Evolutionary conservation across 2,329 filamentous ascomycete species (phyloP).

Genomic region (Ramichloridium luteum): DNA sequence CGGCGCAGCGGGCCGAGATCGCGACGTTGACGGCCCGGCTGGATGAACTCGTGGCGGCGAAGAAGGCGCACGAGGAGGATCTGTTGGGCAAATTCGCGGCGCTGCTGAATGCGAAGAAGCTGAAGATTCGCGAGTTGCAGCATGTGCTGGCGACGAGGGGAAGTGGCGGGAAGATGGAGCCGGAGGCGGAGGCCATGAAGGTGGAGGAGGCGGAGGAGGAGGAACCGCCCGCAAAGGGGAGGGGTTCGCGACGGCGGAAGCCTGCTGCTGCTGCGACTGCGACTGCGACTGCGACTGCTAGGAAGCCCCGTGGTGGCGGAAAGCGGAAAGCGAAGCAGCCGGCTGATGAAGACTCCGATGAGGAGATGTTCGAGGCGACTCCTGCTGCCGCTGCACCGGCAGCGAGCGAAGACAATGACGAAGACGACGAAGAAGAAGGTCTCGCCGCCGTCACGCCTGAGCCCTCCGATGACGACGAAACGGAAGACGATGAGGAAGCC

Average conservation of each 20-base stretch:
- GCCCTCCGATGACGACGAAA: slow-evolving; percentile 15
- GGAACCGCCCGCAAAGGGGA: too few relatives aligned
- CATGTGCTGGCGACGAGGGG: slow-evolving; percentile 48
- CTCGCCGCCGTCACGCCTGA: slow-evolving; percentile 15
- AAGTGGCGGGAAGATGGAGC: slow-evolving; percentile 48
- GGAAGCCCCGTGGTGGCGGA: too few relatives aligned
- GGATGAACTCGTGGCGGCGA: slow-evolving; percentile 53
- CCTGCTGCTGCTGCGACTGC: too few relatives aligned
- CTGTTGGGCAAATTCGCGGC: slow-evolving; percentile 58
- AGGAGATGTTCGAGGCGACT: too few relatives aligned
- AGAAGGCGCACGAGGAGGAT: slow-evolving; percentile 53
- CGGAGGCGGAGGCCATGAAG: too few relatives aligned
- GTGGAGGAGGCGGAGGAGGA: too few relatives aligned
- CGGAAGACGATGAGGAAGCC: slow-evolving; percentile 8
- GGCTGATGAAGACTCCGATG: too few relatives aligned
- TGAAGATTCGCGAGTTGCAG: slow-evolving; percentile 65
- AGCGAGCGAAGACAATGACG: slow-evolving; percentile 33
- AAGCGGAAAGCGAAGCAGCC: slow-evolving; percentile 23
- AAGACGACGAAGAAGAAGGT: slow-evolving; percentile 22
- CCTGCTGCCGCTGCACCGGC: slow-evolving; percentile 25
- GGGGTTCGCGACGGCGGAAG: too few relatives aligned
- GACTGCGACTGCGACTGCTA: too few relatives aligned
- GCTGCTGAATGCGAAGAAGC: slow-evolving; percentile 67
- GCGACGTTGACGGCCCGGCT: slow-evolving; percentile 50
- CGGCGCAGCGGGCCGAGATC: slow-evolving; percentile 44